Evolutionary conservation across 2,329 filamentous ascomycete genomes (phyloP).

Genomic region (Rhynchosporium graminicola): DNA sequence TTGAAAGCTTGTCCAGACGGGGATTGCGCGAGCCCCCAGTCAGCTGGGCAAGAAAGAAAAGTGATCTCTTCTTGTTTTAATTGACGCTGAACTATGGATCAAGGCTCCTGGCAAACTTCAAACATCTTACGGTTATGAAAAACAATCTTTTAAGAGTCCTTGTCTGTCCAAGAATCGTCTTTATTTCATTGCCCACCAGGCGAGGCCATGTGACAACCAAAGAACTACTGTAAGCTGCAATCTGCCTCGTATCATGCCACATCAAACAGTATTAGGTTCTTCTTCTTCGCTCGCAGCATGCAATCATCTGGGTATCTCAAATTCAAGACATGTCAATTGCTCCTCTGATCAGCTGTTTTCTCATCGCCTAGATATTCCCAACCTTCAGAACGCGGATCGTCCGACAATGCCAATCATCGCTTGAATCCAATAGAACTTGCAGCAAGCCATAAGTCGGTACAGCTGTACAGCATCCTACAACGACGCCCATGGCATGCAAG

Average conservation of each 20-base stretch:
- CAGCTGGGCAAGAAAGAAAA: no score
- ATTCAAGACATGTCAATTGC: no score
- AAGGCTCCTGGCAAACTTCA: neutral
- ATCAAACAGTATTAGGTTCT: neutral
- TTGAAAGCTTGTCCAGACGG: no score
- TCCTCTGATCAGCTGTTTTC: no score
- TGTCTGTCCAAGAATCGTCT: slow-evolving; percentile 2
- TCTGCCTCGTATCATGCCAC: neutral
- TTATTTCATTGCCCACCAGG: neutral
- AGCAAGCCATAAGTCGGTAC: slow-evolving; percentile 3
- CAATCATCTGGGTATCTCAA: neutral
- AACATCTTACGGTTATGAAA: neutral
- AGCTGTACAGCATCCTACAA: neutral
- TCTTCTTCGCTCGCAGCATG: no score
- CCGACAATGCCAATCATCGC: neutral
- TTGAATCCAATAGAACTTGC: neutral
- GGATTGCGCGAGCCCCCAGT: no score
- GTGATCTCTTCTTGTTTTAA: no score
- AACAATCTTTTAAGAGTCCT: neutral
- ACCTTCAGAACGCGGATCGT: neutral
- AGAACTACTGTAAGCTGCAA: neutral
- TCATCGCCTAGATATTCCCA: neutral
- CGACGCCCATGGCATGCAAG: slow-evolving; percentile 7
- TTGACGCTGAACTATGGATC: no score
- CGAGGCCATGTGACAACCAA: neutral